Conservation (phyloP, 768 basidiomycete genomes). For the Auricularia heimuer region DNA sequence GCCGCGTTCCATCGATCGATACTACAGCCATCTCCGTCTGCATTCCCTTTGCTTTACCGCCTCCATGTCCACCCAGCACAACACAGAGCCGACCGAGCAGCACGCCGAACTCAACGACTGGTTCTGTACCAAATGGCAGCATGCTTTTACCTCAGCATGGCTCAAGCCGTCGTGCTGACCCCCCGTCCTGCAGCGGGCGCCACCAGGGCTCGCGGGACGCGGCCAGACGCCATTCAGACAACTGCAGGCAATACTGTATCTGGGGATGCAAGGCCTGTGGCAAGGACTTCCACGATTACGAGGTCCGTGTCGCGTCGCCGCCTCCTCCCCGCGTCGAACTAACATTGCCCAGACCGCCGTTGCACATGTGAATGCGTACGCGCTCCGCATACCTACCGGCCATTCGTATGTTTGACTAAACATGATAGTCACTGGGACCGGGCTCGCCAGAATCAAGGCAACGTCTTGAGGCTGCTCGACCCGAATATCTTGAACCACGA, state of each 20-base stretch:
- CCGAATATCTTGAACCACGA: not conserved
- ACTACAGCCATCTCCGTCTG: not conserved
- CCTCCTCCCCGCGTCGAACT: not conserved
- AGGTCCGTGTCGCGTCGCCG: not conserved
- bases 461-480: not conserved
- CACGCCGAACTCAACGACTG: not conserved
- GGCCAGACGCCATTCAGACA: not conserved
- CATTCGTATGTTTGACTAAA: not conserved
- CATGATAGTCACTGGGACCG: not conserved
- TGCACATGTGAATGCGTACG: not conserved
- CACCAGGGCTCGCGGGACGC: not conserved
- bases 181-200: not conserved
- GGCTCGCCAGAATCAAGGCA: not conserved
- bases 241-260: not conserved
- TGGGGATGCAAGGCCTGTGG: not conserved
- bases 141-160: not conserved
- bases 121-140: constrained; percentile 3
- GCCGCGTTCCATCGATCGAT: not conserved
- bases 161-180: not conserved
- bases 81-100: not conserved
- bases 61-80: not conserved
- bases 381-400: not conserved
- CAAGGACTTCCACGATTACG: not conserved
- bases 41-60: not conserved
- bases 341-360: not conserved